Conservation (phyloP, 768 basidiomycete species). For the Leucocoprinus birnbaumii region DNA sequence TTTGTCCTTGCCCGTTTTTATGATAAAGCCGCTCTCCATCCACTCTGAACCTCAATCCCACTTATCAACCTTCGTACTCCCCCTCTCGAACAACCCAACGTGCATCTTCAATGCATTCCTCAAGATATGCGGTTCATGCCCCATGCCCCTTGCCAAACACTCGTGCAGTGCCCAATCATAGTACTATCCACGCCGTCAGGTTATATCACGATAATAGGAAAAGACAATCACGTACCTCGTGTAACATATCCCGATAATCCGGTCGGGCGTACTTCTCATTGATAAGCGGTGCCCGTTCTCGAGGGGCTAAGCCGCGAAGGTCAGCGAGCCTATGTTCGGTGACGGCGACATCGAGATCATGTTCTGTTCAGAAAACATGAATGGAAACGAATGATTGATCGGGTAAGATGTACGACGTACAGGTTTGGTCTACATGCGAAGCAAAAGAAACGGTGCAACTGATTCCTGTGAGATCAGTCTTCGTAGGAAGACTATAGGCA, state of each 20-base stretch:
- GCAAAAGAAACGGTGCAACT: conserved; percentile 48
- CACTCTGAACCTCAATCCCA: conserved; percentile 27
- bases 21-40: too few relatives aligned
- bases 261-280: conserved; percentile 48
- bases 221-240: conserved; percentile 24
- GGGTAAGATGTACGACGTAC: conserved; percentile 20
- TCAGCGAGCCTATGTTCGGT: conserved; percentile 50
- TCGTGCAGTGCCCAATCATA: conserved; percentile 41
- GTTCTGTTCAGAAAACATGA: conserved; percentile 31
- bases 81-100: conserved; percentile 31
- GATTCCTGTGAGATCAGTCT: conserved; percentile 46
- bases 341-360: conserved; percentile 46
- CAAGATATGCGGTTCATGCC: conserved; percentile 48
- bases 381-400: not conserved
- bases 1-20: too few relatives aligned
- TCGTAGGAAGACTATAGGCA: conserved; percentile 34
- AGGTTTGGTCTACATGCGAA: conserved; percentile 46
- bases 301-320: conserved; percentile 41
- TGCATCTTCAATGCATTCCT: conserved; percentile 37
- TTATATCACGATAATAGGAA: conserved; percentile 3
- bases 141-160: conserved; percentile 39
- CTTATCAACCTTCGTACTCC: conserved; percentile 35
- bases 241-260: conserved; percentile 38
- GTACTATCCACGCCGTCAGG: conserved; percentile 25
- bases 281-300: conserved; percentile 43